Evolutionary conservation across 148 eudicot genomes (phyloP).

Genomic region (Rhododendron simsii): DNA sequence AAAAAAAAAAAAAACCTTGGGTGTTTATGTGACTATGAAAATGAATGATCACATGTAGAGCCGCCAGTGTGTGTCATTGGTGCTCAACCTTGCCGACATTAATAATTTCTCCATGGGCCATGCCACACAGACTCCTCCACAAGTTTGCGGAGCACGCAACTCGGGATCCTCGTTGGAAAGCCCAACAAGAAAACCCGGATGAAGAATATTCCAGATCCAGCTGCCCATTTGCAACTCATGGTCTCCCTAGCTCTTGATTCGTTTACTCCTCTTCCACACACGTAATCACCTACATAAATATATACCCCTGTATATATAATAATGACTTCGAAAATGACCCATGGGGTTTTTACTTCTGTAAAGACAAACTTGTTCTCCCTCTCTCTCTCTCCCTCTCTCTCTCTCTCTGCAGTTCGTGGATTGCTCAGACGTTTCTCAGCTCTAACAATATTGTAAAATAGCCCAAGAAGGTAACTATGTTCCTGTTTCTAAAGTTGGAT

Average conservation of each 20-base stretch:
- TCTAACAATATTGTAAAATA: neutral
- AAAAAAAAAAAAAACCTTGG: too few relatives aligned
- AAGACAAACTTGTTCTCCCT: too few relatives aligned
- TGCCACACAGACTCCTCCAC: neutral
- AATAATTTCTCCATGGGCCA: too few relatives aligned
- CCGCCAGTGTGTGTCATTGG: too few relatives aligned
- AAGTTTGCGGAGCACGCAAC: neutral
- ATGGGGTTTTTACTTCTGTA: neutral
- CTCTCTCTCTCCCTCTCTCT: neutral
- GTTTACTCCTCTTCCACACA: neutral
- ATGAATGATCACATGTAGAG: too few relatives aligned
- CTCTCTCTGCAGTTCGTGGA: neutral
- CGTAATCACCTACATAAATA: too few relatives aligned
- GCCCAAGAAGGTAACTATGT: neutral
- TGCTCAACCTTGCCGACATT: too few relatives aligned
- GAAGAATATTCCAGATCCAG: neutral
- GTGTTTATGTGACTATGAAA: too few relatives aligned
- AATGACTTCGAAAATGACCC: neutral
- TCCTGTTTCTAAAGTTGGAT: neutral
- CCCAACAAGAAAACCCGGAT: neutral
- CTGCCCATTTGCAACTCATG: neutral
- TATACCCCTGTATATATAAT: neutral
- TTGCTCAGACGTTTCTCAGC: neutral
- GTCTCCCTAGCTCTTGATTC: neutral
- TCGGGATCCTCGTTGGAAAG: neutral